Base-by-base conservation (phyloP, 2,329 filamentous ascomycete species). In the Xylaria sp. region DNA sequence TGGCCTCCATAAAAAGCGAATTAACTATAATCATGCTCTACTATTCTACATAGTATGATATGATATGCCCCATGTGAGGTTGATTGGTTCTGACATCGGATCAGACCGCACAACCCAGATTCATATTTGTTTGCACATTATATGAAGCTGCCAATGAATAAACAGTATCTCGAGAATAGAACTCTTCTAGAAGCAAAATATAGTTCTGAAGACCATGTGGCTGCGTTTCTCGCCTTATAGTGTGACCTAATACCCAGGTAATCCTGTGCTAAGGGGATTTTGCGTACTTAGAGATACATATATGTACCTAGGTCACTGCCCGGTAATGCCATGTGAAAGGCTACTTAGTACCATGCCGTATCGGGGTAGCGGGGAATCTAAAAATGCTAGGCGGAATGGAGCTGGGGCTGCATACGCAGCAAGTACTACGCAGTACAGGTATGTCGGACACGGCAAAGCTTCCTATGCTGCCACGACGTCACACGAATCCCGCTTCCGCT, bases 381-480 rank as follows among this genome's bases (percentile, higher is more conserved):
- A n/a, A n/a, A n/a, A n/a, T n/a, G n/a, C n/a, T n/a, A n/a, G n/a
- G n/a, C n/a, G n/a, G n/a, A n/a, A n/a, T n/a, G n/a, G n/a, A n/a
- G n/a, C n/a, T n/a, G n/a, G n/a, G n/a, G n/a, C n/a, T n/a, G n/a
- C n/a, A n/a, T n/a, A n/a, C n/a, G n/a, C n/a, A n/a, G n/a, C n/a
- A n/a, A n/a, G n/a, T n/a, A n/a, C n/a, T n/a, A n/a, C n/a, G n/a
- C n/a, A n/a, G 44, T 25, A 45, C 44, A 10, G 25, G 15, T 50
- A 50, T 11, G 13, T 27, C 17, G 44, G n/a, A 25, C 11, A 13
- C 5, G n/a, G 9, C 47, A 5, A 5, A 27, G 50, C 11, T 54
- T 42, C 25, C 15, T n/a, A 44, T 53, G 42, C 39, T 38, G 31
- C 57, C 33, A 62, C 63, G 59, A 66, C 63, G 63, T 59, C 63